Base-by-base conservation (phyloP, 139 green algal genomes). In the Chlorella ohadii region DNA sequence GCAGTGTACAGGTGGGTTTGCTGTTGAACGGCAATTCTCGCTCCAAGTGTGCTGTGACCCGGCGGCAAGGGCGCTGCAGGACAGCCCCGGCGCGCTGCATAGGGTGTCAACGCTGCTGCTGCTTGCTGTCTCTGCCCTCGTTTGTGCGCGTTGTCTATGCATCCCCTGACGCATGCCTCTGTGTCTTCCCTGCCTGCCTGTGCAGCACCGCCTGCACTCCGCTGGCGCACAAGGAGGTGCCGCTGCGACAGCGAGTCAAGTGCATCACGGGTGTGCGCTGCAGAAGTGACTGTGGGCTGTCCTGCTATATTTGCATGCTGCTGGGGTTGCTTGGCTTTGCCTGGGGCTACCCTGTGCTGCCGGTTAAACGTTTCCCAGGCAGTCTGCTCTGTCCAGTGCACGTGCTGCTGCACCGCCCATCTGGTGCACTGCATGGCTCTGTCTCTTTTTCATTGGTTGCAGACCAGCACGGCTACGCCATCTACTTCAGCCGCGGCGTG, bases 401-500 rank as follows among this genome's bases (percentile, higher is more conserved):
- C n/a, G n/a, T n/a, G n/a, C n/a, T n/a, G 44, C 44, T 55, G 44
- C 44, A 55, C 44, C 11, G 44, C 11, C 11, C 44, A 55, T 72
- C 13, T 33, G 33, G 3, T n/a, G 33, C 16, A 16, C n/a, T n/a
- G n/a, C n/a, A n/a, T n/a, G n/a, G n/a, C n/a, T n/a, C n/a, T n/a
- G n/a, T n/a, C n/a, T n/a, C n/a, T n/a, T n/a, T n/a, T n/a, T n/a
- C n/a, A n/a, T n/a, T n/a, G n/a, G n/a, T n/a, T 16, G 44, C 85
- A 23, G 93, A 96, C 64, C 47, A 81, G 28, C 63, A 93, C 7
- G 93, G 92, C 67, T 93, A 93, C 72, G 93, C 93, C 12, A 88
- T 96, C 57, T 96, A 96, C 88, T 96, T 96, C 82, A 92, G 84
- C 25, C 78, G 93, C 1, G 92, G 92, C 5, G 56, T 95, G 70